Evolutionary conservation across 2,329 filamentous ascomycete genomes (phyloP), one percentile per base, ranked within the genome.

Genomic region (Aspergillus niger): DNA sequence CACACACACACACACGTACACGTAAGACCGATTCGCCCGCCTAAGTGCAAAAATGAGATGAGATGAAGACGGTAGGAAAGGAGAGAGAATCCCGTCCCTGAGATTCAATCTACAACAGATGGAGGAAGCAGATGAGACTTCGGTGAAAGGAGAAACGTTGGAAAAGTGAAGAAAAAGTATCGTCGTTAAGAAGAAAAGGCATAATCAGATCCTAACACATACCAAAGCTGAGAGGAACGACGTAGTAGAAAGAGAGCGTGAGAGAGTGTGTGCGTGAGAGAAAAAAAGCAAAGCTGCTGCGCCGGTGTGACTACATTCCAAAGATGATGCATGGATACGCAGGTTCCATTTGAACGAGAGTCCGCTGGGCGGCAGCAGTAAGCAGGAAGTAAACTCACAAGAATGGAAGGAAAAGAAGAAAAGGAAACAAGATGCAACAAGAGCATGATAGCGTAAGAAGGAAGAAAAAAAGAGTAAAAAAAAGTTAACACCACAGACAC

Each of bases 251-350:
- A 56, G 51, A 51, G 55, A 75, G 73, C 72, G 71, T 70, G 72
- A 74, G 74, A 74, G 32, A 70, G 59, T 56, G 48, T 50, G 47
- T 30, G 43, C 38, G 51, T n/a, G 47, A 63, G 24, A 63, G 43
- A 20, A 20, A 20, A 20, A 59, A 67, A 63, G 61, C 32, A 36
- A 68, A 51, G 63, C 63, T 65, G 65, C 67, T 67, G 67, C 66
- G 67, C 67, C 72, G 62, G 55, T 32, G 32, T 36, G 11, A 36
- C 67, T 70, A 70, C 66, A 72, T 72, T 67, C 69, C 67, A 70
- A 65, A 63, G 71, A 69, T 36, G 32, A 36, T 36, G 32, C 59
- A 68, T 60, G 49, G 59, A 53, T 43, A 55, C 30, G 53, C 53
- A 55, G 57, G 55, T 57, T 51, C 59, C 26, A 54, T 41, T 36